These are phyloP conservation scores for Hordeum vulgare DNA, from an alignment of 176 grass and related monocot genomes.

Conservation along the genomic window DNA sequence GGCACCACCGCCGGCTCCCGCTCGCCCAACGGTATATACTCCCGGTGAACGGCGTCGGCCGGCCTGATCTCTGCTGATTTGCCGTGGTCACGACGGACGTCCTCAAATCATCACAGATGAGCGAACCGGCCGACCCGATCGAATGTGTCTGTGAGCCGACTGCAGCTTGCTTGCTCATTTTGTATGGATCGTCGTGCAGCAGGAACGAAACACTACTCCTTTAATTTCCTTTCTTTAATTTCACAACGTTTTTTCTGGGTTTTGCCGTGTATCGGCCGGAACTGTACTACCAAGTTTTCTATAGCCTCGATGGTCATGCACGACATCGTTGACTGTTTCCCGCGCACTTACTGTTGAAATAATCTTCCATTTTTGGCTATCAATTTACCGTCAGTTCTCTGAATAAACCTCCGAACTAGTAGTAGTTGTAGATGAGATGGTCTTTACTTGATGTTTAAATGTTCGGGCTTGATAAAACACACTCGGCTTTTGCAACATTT, in stretches of 20 bases:
- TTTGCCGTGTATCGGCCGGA: neutral
- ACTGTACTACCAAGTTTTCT: conserved; percentile 18
- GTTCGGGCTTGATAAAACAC: too few relatives aligned
- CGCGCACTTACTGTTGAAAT: neutral
- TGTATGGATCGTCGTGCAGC: neutral
- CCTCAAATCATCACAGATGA: conserved; percentile 33
- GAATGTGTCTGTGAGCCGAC: neutral
- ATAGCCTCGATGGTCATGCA: neutral
- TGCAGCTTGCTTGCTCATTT: neutral
- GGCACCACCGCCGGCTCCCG: conserved; percentile 48
- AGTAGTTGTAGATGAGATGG: neutral
- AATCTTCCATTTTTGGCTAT: neutral
- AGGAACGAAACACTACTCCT: neutral
- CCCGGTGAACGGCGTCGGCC: neutral
- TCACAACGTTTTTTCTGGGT: conserved; percentile 2
- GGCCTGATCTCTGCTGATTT: neutral
- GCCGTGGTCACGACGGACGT: neutral
- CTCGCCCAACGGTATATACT: conserved; percentile 48
- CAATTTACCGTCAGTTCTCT: neutral
- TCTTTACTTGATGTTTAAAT: neutral
- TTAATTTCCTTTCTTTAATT: conserved; percentile 1
- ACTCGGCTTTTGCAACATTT: too few relatives aligned
- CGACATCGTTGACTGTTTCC: neutral
- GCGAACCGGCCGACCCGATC: neutral
- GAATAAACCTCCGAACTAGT: neutral